These are phyloP conservation scores for Sindora glabra DNA, from an alignment of 306 rosid species.

Conservation along the genomic window DNA sequence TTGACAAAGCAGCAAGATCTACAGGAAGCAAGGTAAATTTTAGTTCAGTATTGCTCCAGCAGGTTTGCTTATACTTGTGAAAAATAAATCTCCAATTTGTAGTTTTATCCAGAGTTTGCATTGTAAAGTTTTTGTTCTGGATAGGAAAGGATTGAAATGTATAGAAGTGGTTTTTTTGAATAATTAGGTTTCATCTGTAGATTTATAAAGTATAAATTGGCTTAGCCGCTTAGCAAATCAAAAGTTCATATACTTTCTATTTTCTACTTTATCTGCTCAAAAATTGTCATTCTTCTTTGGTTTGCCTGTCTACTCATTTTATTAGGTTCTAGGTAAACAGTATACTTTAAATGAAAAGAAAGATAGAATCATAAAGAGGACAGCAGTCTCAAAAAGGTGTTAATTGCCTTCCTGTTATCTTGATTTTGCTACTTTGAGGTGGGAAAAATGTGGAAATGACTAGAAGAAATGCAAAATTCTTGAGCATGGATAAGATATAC, in stretches of 20 bases:
- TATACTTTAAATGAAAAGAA: not conserved
- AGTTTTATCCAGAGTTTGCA: too few species aligned
- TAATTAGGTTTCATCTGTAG: conserved; percentile 1
- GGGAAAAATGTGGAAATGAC: not conserved
- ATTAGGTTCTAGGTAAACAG: not conserved
- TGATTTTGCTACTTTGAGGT: not conserved
- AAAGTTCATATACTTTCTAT: not conserved
- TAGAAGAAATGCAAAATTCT: not conserved
- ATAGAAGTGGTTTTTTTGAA: not conserved
- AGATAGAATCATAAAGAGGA: not conserved
- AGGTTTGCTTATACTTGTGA: not conserved
- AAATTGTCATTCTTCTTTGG: not conserved
- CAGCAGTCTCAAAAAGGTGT: not conserved
- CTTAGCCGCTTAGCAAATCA: not conserved
- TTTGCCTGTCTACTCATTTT: not conserved
- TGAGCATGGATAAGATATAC: not conserved
- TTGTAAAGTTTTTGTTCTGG: not conserved
- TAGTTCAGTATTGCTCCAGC: conserved; percentile 7
- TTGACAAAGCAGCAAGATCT: conserved; percentile 91
- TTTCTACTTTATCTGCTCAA: not conserved
- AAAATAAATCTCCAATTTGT: not conserved
- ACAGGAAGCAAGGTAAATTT: conserved; percentile 84
- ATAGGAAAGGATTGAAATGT: not conserved
- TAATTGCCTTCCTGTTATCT: not conserved
- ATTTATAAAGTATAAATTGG: not conserved